Base-by-base conservation (phyloP, 768 basidiomycete species). In the Boletellus emodensis region DNA sequence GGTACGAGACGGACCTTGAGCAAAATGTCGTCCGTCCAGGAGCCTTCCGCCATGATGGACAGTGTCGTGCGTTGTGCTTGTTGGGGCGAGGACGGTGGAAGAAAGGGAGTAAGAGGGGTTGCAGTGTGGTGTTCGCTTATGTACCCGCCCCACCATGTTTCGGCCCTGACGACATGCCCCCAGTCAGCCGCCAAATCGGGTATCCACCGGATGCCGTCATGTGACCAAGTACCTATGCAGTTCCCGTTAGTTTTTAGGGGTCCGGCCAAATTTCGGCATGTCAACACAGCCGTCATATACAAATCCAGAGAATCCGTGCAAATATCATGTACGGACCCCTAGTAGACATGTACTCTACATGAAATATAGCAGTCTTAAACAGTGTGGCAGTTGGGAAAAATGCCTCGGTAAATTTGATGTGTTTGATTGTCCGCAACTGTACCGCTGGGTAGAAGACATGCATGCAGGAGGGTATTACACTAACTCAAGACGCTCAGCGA, bases 1-100 rank as follows among this genome's bases (percentile, higher is more conserved):
- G 5, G 1, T 12, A 26, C 8, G 22, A 33, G 11, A 64, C 65
- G 1, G 42, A 83, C 86, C 78, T 95, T 94, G 76, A 94, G 81
- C 35, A 85, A 59, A 55, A 94, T 82, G 14, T 81, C 85, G 65
- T 94, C 90, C 57, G 75, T 85, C 89, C 90, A 89, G 4, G 58
- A 52, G 46, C 58, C 48, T 68, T 80, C 77, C 54, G 82, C 71
- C 81, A 84, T 82, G 61, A 61, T 75, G 55, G 17, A 32, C 7
- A 30, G 20, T 43, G 44, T 24, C 18, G 52, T 38, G 32, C 26
- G 26, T 12, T 24, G 38, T 33, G 17, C 53, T 48, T 28, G 34
- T 48, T 28, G 34, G 20, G 28, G 28, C 6, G 46, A 33, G 35
- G 46, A 45, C 7, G 37, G 38, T 56, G 55, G 52, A 30, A 45